Evolutionary conservation across 2,329 filamentous ascomycete genomes (phyloP), one percentile per base, ranked within the genome.

Genomic region (Ophiostoma quercus): DNA sequence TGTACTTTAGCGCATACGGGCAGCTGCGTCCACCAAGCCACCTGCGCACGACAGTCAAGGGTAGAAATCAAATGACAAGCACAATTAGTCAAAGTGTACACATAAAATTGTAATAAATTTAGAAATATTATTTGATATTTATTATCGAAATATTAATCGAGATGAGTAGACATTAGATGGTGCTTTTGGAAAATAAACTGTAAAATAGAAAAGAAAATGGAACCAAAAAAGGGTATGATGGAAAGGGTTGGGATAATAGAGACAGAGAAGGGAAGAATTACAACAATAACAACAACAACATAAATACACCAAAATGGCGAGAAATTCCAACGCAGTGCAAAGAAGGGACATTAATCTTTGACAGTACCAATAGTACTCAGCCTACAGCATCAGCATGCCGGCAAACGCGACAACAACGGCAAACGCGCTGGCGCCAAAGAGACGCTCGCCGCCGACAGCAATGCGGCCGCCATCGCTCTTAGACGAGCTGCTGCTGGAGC

Each of bases 391-490:
- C 41, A 79, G 72, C 70, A 80, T 70, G 32, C 62, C 62, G 22
- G 62, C 67, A 41, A 65, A 67, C 5, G 65, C 43, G 1, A 63
- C n/a, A 75, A 77, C 60, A 78, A 71, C 2, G 78, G 78, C 79
- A 69, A 80, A 76, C 3, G 77, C 79, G 68, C 79, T 80, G n/a
- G 76, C 77, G 1, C 78, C 77, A 19, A 78, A 71, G 34, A 75
- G 74, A 66, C 75, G 72, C 68, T 77, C 75, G 25, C 73, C 73
- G 67, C 71, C 68, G 14, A 70, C 72, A 19, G 37, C 22, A 22
- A 73, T 71, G 67, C 76, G 71, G 25, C 71, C 72, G 19, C 75
- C 75, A n/a, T 75, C 74, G 66, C 73, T 76, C 66, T 79, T 81
- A 11, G 76, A 76, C 70, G 76, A 76, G 43, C 71, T 63, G 69